Conservation (phyloP, 257 asterid species). For the Ophiorrhiza pumila region DNA sequence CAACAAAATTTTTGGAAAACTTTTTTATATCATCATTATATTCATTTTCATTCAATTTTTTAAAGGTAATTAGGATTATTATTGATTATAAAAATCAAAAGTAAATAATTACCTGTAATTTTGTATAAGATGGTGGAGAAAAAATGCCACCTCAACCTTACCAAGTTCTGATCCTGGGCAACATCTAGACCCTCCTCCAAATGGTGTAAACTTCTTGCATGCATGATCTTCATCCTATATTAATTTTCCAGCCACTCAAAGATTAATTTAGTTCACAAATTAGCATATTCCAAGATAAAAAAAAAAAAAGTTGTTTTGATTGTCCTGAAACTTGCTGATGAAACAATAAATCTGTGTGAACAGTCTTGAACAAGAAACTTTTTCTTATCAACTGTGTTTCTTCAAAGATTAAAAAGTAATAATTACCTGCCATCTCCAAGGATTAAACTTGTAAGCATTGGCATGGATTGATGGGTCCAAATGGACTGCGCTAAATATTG, state of each 20-base stretch:
- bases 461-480: slow-evolving; percentile 64
- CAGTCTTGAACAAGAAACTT: neutral
- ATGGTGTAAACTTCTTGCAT: slow-evolving; percentile 71
- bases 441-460: slow-evolving; percentile 49
- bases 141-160: slow-evolving; percentile 73
- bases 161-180: slow-evolving; percentile 86
- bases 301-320: neutral
- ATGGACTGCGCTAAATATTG: slow-evolving; percentile 74
- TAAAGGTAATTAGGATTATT: too few relatives aligned
- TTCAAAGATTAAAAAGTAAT: neutral
- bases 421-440: slow-evolving; percentile 79
- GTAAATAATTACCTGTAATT: slow-evolving; percentile 43
- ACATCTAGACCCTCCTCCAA: slow-evolving; percentile 80
- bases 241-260: neutral
- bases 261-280: neutral
- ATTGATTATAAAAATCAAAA: neutral
- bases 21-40: too few relatives aligned
- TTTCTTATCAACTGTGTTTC: neutral
- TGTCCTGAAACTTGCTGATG: too few relatives aligned
- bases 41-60: too few relatives aligned
- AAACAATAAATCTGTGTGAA: too few relatives aligned
- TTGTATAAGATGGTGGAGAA: slow-evolving; percentile 64
- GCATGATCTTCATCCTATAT: slow-evolving; percentile 53
- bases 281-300: too few relatives aligned
- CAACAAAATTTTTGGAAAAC: too few relatives aligned